phyloP scores from a whole-genome alignment of 2,329 filamentous ascomycete genomes.

The Colletotrichum musae region DNA sequence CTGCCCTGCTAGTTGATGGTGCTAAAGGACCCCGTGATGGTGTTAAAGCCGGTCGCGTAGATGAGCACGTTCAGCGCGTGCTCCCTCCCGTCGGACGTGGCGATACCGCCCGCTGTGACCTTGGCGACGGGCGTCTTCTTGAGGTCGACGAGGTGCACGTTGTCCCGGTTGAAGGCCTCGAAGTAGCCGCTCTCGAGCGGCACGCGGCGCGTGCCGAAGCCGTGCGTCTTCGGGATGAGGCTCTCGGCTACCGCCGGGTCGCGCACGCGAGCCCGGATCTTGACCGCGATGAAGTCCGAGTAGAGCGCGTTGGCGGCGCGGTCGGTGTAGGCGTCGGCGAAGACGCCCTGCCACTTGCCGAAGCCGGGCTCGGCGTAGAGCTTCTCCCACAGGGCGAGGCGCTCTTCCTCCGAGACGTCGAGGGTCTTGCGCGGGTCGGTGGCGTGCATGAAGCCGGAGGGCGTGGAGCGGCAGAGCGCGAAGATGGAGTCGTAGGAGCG shows the following conservation, averaged over 20 bases:
- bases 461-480: slow-evolving; percentile 45
- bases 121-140: slow-evolving; percentile 64
- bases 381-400: slow-evolving; percentile 56
- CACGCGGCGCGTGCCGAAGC: slow-evolving; percentile 56
- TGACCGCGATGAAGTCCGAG: slow-evolving; percentile 55
- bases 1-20: slow-evolving; percentile 52
- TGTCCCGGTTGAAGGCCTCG: slow-evolving; percentile 68
- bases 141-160: slow-evolving; percentile 74
- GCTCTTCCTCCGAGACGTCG: slow-evolving; percentile 48
- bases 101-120: slow-evolving; percentile 59
- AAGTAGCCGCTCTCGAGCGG: slow-evolving; percentile 74
- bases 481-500: slow-evolving; percentile 50
- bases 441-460: slow-evolving; percentile 49
- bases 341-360: slow-evolving; percentile 50
- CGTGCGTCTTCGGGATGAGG: slow-evolving; percentile 66
- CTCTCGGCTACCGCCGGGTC: slow-evolving; percentile 64
- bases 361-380: slow-evolving; percentile 56
- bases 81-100: slow-evolving; percentile 63
- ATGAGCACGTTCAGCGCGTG: slow-evolving; percentile 58
- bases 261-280: slow-evolving; percentile 62
- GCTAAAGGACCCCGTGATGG: slow-evolving; percentile 47
- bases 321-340: slow-evolving; percentile 53
- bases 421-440: slow-evolving; percentile 50
- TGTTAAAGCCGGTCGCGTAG: slow-evolving; percentile 42
- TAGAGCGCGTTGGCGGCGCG: slow-evolving; percentile 48